Evolutionary conservation across 805 yeast genomes (phyloP).

Genomic region (Kluyveromyces dobzhanskii): DNA sequence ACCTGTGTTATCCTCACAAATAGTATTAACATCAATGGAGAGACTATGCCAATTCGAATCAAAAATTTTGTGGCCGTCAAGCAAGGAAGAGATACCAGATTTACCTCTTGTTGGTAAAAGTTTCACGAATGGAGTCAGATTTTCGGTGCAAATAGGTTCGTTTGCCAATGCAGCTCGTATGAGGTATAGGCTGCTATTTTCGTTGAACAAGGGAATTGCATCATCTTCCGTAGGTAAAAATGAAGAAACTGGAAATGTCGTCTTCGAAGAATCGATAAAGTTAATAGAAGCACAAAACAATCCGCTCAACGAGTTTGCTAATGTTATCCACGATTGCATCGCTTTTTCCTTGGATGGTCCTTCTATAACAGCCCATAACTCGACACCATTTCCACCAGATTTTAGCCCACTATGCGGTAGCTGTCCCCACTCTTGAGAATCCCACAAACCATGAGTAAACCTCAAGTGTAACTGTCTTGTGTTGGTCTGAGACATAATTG

Average conservation of each 20-base stretch:
- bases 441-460: constrained; percentile 95
- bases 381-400: constrained; percentile 94
- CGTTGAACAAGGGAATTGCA: constrained; percentile 22
- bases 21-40: constrained; percentile 70
- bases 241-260: constrained; percentile 55
- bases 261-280: constrained; percentile 70
- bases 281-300: constrained; percentile 92
- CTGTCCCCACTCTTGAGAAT: constrained; percentile 76
- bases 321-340: constrained; percentile 54
- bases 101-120: constrained; percentile 87
- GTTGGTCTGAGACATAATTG: constrained; percentile 56
- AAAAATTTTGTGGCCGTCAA: constrained; percentile 86
- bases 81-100: constrained; percentile 74
- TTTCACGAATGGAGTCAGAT: constrained; percentile 86
- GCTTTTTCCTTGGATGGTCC: constrained; percentile 50
- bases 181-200: constrained; percentile 39
- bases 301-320: constrained; percentile 77
- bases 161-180: constrained; percentile 85
- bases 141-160: constrained; percentile 95
- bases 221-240: constrained; percentile 18
- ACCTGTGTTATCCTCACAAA: constrained; percentile 32
- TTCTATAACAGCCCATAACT: constrained; percentile 79
- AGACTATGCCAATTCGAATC: constrained; percentile 92
- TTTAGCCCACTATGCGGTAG: constrained; percentile 62
- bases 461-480: constrained; percentile 74